phyloP scores from a whole-genome alignment of 371 early-diverging fungal species.

The Catenaria anguillulae region DNA sequence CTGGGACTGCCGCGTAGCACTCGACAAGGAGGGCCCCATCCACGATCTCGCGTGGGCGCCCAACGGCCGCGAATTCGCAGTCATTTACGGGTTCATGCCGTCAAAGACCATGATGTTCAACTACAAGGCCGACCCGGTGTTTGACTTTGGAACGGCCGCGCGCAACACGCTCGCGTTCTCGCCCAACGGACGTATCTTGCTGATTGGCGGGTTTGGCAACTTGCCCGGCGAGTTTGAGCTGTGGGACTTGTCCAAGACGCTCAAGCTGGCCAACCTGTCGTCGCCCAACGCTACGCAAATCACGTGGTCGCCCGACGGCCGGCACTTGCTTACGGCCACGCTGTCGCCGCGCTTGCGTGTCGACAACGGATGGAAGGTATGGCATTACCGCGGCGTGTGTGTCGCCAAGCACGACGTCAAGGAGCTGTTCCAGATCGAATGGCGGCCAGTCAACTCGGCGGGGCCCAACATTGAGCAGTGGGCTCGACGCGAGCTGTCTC shows the following conservation, averaged over 20 bases:
- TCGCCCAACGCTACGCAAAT: slow-evolving; percentile 69
- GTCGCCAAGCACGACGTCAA: slow-evolving; percentile 54
- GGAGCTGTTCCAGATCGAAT: slow-evolving; percentile 71
- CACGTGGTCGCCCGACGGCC: slow-evolving; percentile 86
- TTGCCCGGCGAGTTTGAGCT: slow-evolving; percentile 82
- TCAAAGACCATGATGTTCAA: slow-evolving; percentile 83
- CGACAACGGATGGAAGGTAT: slow-evolving; percentile 89
- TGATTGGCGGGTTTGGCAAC: slow-evolving; percentile 89
- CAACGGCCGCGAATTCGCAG: slow-evolving; percentile 84
- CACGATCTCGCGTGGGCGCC: slow-evolving; percentile 94
- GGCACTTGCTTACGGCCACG: slow-evolving; percentile 79
- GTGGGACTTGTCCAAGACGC: slow-evolving; percentile 72
- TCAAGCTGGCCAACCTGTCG: slow-evolving; percentile 58
- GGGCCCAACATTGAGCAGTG: slow-evolving; percentile 13
- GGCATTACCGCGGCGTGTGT: slow-evolving; percentile 84
- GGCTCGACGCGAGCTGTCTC: slow-evolving; percentile 11
- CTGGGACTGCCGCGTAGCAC: slow-evolving; percentile 76
- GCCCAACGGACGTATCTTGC: slow-evolving; percentile 73
- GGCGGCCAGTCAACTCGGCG: slow-evolving; percentile 12
- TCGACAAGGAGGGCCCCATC: slow-evolving; percentile 82
- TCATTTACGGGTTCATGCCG: slow-evolving; percentile 88
- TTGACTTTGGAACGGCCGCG: slow-evolving; percentile 68
- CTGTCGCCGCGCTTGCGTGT: slow-evolving; percentile 86
- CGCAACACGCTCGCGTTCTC: slow-evolving; percentile 78
- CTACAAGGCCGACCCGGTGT: slow-evolving; percentile 63